phyloP scores from a whole-genome alignment of 257 asterid genomes.

The Voacanga thouarsii region DNA sequence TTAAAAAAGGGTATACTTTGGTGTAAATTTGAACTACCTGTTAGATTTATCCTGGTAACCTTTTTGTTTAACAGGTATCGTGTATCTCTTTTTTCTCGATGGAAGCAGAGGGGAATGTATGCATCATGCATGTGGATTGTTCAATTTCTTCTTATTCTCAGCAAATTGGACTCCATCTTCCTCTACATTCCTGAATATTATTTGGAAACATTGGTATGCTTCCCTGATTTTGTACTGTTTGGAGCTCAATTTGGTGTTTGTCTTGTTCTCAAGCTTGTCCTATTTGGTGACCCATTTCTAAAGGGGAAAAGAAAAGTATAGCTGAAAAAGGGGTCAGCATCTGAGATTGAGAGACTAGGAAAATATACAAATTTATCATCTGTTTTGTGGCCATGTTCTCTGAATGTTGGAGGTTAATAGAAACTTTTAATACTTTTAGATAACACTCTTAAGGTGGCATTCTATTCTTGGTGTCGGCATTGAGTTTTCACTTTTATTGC shows the following conservation, averaged over 20 bases:
- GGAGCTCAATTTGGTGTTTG: neutral
- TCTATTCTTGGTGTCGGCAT: neutral
- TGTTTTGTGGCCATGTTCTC: neutral
- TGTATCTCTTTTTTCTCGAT: slow-evolving; percentile 70
- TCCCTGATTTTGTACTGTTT: slow-evolving; percentile 2
- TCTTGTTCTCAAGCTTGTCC: neutral
- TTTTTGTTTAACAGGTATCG: slow-evolving; percentile 62
- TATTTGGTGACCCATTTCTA: neutral
- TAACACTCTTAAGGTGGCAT: neutral
- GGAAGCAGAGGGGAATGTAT: slow-evolving; percentile 97
- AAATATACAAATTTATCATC: neutral
- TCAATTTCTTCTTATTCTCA: slow-evolving; percentile 78
- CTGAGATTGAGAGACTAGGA: neutral
- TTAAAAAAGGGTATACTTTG: neutral
- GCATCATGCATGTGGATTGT: slow-evolving; percentile 95
- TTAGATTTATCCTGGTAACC: neutral
- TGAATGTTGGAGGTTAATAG: neutral
- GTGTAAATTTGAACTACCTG: neutral
- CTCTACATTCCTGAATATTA: slow-evolving; percentile 84
- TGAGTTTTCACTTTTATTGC: neutral
- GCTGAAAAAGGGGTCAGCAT: neutral
- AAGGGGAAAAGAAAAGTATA: neutral
- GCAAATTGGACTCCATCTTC: slow-evolving; percentile 75
- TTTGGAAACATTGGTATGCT: slow-evolving; percentile 81
- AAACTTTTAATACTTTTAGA: neutral